A percentile compares a stretch with the other conserved stretches of the same genome.
phyloP scores from a whole-genome alignment of 192 early-diverging fungal genomes.

The Kappamyces sp. region DNA sequence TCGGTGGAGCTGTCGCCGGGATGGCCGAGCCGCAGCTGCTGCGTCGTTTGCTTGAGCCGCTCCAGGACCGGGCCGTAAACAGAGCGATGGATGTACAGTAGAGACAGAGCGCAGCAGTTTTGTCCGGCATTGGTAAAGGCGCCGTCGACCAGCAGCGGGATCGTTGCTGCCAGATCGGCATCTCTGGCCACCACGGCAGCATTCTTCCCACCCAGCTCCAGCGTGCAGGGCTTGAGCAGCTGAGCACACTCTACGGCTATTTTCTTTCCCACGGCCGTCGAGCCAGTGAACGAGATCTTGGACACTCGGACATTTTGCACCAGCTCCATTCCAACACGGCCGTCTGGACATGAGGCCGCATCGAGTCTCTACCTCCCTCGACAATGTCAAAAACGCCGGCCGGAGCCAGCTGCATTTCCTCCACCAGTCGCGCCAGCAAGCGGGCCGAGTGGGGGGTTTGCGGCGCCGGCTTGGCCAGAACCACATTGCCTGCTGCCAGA shows the following conservation, averaged over 20 bases:
- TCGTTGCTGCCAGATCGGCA: constrained; percentile 21
- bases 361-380: too few relatives aligned
- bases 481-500: constrained; percentile 27
- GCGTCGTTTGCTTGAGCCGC: neutral
- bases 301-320: neutral
- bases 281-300: constrained; percentile 79
- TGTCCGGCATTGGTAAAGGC: constrained; percentile 21
- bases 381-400: neutral
- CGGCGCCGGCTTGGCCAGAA: constrained; percentile 37
- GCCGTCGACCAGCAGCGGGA: constrained; percentile 9
- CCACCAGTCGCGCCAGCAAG: constrained; percentile 22
- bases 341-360: too few relatives aligned
- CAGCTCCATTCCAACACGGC: neutral
- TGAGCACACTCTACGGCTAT: constrained; percentile 68
- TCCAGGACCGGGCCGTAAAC: constrained; percentile 10
- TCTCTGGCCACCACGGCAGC: constrained; percentile 22
- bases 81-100: constrained; percentile 5
- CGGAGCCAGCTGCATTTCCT: too few relatives aligned
- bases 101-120: constrained; percentile 18
- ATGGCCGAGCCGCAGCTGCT: constrained; percentile 5
- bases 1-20: constrained; percentile 7
- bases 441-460: constrained; percentile 36
- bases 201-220: constrained; percentile 65
- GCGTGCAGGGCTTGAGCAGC: constrained; percentile 70
- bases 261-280: constrained; percentile 69